Evolutionary conservation across 768 basidiomycete species (phyloP).

Genomic region (Guyanaporus albipodus): DNA sequence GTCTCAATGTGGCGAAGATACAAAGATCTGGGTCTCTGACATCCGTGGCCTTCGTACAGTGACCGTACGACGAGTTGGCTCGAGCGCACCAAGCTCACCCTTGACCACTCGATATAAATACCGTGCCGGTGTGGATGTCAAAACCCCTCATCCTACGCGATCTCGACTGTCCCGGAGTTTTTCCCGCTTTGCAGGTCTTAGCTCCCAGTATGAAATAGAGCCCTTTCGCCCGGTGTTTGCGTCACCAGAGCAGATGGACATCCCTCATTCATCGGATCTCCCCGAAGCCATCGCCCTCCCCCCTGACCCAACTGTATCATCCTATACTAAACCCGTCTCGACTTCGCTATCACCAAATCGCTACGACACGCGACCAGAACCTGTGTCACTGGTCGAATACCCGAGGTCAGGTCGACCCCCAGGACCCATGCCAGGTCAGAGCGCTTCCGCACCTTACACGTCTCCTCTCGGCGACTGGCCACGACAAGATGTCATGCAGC

Average conservation of each 20-base stretch:
- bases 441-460: slow-evolving; percentile 30
- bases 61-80: slow-evolving; percentile 25
- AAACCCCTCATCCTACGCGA: slow-evolving; percentile 42
- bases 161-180: slow-evolving; percentile 28
- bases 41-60: slow-evolving; percentile 43
- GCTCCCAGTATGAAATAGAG: slow-evolving; percentile 47
- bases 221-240: slow-evolving; percentile 33
- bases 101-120: slow-evolving; percentile 36
- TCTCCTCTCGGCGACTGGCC: slow-evolving; percentile 56
- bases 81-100: slow-evolving; percentile 36
- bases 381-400: slow-evolving; percentile 31
- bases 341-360: slow-evolving; percentile 11
- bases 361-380: slow-evolving; percentile 6
- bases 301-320: slow-evolving; percentile 16
- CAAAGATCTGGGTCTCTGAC: slow-evolving; percentile 48
- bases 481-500: slow-evolving; percentile 35
- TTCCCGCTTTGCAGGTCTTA: slow-evolving; percentile 38
- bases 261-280: slow-evolving; percentile 7
- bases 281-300: slow-evolving; percentile 26
- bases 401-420: slow-evolving; percentile 26
- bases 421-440: slow-evolving; percentile 6
- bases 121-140: slow-evolving; percentile 34
- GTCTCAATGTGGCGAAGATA: slow-evolving; percentile 41
- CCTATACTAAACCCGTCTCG: slow-evolving; percentile 16
- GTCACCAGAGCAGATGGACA: slow-evolving; percentile 22